These are phyloP conservation scores for Jamesozyma gamospora DNA, from an alignment of 805 yeast species.

Conservation along the genomic window DNA sequence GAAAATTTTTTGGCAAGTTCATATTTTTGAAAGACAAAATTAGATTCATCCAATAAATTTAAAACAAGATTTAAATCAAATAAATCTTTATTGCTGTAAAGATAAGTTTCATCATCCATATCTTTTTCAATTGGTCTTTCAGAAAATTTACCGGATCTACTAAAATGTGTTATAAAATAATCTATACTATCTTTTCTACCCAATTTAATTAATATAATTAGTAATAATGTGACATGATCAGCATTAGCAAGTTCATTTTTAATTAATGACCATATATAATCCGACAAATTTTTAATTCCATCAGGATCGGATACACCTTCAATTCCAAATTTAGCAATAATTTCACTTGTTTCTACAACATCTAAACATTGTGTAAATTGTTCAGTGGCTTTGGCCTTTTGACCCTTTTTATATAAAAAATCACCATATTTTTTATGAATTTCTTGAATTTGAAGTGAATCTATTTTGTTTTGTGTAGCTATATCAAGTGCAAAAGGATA, in stretches of 20 bases:
- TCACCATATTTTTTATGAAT: constrained; percentile 61
- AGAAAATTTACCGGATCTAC: constrained; percentile 20
- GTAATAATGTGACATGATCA: constrained; percentile 72
- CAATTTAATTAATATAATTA: constrained; percentile 73
- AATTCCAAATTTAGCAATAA: constrained; percentile 68
- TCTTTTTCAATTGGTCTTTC: constrained; percentile 24
- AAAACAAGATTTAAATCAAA: constrained; percentile 64
- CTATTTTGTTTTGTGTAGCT: constrained; percentile 36
- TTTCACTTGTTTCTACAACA: constrained; percentile 55
- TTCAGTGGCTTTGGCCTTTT: constrained; percentile 59
- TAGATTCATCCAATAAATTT: constrained; percentile 61
- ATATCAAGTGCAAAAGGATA: constrained; percentile 64
- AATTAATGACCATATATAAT: constrained; percentile 53
- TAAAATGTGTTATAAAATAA: constrained; percentile 40
- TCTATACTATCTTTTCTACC: constrained; percentile 50
- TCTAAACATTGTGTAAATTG: constrained; percentile 56
- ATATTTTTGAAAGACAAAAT: constrained; percentile 57
- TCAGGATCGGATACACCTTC: constrained; percentile 32
- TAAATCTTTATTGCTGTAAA: constrained; percentile 22
- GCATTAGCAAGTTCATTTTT: constrained; percentile 47
- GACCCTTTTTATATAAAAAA: constrained; percentile 54
- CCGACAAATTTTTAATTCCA: constrained; percentile 43
- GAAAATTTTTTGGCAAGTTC: constrained; percentile 52
- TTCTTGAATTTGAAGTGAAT: constrained; percentile 15
- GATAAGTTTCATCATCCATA: constrained; percentile 30